A percentile compares a stretch with the other conserved stretches of the same genome.
Conservation (phyloP, 177 flowering plant genomes). For the Vitis hybrid region DNA sequence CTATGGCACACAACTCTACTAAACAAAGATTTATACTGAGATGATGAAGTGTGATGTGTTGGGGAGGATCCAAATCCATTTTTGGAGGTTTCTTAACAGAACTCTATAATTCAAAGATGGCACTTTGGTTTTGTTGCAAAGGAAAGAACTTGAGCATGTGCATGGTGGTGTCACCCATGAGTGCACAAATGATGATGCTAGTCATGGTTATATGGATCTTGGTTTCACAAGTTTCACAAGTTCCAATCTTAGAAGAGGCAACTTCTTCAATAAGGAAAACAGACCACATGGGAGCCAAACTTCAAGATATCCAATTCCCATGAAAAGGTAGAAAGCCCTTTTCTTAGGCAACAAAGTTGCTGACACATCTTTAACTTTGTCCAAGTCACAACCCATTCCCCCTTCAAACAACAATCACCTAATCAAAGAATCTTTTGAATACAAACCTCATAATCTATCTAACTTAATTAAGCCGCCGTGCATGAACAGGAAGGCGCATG, state of each 20-base stretch:
- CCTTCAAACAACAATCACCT: conserved; percentile 6
- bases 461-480: neutral
- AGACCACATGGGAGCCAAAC: conserved; percentile 22
- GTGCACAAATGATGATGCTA: conserved; percentile 2
- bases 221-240: conserved; percentile 5
- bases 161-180: conserved; percentile 8
- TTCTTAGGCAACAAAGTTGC: conserved; percentile 8
- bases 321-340: conserved; percentile 12
- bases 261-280: conserved; percentile 16
- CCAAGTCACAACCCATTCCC: conserved; percentile 18
- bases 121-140: neutral
- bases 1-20: no score
- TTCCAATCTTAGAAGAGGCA: neutral
- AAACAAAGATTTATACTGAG: no score
- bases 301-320: neutral
- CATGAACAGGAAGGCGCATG: neutral
- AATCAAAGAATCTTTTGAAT: neutral
- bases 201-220: neutral
- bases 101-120: neutral
- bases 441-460: neutral
- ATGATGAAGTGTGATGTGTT: no score
- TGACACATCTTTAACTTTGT: conserved; percentile 31
- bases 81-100: no score
- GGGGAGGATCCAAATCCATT: no score
- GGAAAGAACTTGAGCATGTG: conserved; percentile 6